A percentile compares a stretch with the other conserved stretches of the same genome.
Conservation (phyloP, 2,329 filamentous ascomycete species). For the Talaromyces islandicus region DNA sequence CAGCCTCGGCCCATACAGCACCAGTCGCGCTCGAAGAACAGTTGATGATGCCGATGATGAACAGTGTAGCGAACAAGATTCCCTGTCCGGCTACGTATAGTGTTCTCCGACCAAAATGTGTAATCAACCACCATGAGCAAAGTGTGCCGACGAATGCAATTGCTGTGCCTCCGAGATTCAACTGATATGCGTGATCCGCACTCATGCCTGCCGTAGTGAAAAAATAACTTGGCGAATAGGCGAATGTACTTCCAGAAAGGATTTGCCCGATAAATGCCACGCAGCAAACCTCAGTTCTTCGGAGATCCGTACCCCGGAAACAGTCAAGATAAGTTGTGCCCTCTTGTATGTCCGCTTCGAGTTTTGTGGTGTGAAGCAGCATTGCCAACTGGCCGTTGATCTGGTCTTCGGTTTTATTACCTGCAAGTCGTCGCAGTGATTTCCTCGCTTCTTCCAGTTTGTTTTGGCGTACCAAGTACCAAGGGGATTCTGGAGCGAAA, state of each 20-base stretch:
- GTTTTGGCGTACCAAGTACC: slow-evolving; percentile 11
- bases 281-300: slow-evolving; percentile 37
- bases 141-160: slow-evolving; percentile 31
- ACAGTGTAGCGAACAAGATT: slow-evolving; percentile 23
- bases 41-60: slow-evolving; percentile 34
- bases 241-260: slow-evolving; percentile 38
- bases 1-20: slow-evolving; percentile 30
- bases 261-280: slow-evolving; percentile 41
- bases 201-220: slow-evolving; percentile 34
- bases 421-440: slow-evolving; percentile 10
- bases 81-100: slow-evolving; percentile 27
- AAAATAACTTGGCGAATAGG: slow-evolving; percentile 50
- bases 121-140: slow-evolving; percentile 28
- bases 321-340: slow-evolving; percentile 62
- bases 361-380: slow-evolving; percentile 82
- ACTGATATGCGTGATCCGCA: slow-evolving; percentile 26
- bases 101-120: slow-evolving; percentile 26
- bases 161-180: slow-evolving; percentile 30
- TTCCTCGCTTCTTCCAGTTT: slow-evolving; percentile 11
- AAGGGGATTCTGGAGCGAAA: slow-evolving; percentile 13
- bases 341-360: slow-evolving; percentile 52
- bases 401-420: slow-evolving; percentile 38
- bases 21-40: slow-evolving; percentile 34
- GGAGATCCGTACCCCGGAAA: slow-evolving; percentile 33
- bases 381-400: slow-evolving; percentile 74